Percentiles rank a stretch among this genome's conserved stretches.
phyloP scores from a whole-genome alignment of 2,329 filamentous ascomycete species.

The Aureobasidium sp. region DNA sequence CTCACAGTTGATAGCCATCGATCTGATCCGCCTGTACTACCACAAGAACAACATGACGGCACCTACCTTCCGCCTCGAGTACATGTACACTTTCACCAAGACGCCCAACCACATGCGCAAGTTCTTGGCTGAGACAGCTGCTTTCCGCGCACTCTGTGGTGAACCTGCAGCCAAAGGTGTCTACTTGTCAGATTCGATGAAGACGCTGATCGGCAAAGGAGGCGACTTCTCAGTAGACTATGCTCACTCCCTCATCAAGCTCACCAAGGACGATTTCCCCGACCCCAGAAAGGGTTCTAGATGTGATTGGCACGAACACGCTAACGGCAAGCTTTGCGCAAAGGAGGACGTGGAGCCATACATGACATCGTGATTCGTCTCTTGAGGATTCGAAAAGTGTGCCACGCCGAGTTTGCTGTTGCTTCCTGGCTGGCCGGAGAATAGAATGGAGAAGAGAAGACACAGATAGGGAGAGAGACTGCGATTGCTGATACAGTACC shows the following conservation, averaged over 20 bases:
- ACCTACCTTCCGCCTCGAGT: constrained; percentile 29
- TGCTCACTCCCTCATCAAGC: constrained; percentile 21
- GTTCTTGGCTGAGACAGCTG: constrained; percentile 28
- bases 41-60: constrained; percentile 25
- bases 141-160: constrained; percentile 24
- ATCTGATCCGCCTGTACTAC: constrained; percentile 28
- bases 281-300: constrained; percentile 25
- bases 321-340: constrained; percentile 16
- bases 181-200: constrained; percentile 22
- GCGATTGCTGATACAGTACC: constrained; percentile 12
- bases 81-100: constrained; percentile 26
- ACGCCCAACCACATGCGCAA: constrained; percentile 24
- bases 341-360: constrained; percentile 15
- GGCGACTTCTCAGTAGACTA: constrained; percentile 25
- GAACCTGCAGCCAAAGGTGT: constrained; percentile 13
- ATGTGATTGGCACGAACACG: constrained; percentile 26
- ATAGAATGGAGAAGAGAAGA: neutral
- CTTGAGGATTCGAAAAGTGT: no score
- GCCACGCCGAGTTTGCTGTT: neutral
- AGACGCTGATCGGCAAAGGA: constrained; percentile 20
- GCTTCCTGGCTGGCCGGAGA: neutral
- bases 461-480: neutral
- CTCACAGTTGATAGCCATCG: constrained; percentile 22
- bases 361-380: neutral
- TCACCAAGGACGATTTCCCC: constrained; percentile 21